Percentiles rank a stretch among this genome's conserved stretches.
Evolutionary conservation across 257 asterid genomes (phyloP).

Genomic region (Verbascum thapsus): DNA sequence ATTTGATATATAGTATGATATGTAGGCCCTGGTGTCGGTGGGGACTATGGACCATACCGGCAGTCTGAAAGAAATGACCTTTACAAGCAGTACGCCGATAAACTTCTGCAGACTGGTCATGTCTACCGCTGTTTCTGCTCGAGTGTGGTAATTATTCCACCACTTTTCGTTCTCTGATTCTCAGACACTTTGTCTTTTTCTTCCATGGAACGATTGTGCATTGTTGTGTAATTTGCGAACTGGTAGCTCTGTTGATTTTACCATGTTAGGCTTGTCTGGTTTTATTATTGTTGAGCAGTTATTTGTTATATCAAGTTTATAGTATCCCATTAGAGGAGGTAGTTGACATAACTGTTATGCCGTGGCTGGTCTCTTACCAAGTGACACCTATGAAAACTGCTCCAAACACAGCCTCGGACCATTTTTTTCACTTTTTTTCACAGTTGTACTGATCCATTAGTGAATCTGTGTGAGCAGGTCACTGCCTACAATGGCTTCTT

Average conservation of each 20-base stretch:
- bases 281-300: not conserved
- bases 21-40: conserved; percentile 88
- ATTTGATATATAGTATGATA: too few species aligned
- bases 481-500: too few species aligned
- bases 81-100: conserved; percentile 77
- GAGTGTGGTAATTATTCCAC: conserved; percentile 58
- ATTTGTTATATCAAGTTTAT: not conserved
- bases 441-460: too few species aligned
- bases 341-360: not conserved
- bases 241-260: not conserved
- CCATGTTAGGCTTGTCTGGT: not conserved
- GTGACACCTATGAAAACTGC: too few species aligned
- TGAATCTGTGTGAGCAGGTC: too few species aligned
- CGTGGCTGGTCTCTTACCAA: not conserved
- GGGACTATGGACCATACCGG: conserved; percentile 85
- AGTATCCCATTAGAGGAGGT: too few species aligned
- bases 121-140: conserved; percentile 96
- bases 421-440: too few species aligned
- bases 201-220: conserved; percentile 7
- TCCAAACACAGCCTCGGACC: too few species aligned
- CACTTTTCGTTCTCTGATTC: conserved; percentile 19
- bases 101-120: conserved; percentile 74
- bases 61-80: conserved; percentile 91
- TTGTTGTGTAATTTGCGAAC: not conserved
- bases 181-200: too few species aligned